Evolutionary conservation across 306 rosid genomes (phyloP).

Genomic region (Clitoria ternatea): DNA sequence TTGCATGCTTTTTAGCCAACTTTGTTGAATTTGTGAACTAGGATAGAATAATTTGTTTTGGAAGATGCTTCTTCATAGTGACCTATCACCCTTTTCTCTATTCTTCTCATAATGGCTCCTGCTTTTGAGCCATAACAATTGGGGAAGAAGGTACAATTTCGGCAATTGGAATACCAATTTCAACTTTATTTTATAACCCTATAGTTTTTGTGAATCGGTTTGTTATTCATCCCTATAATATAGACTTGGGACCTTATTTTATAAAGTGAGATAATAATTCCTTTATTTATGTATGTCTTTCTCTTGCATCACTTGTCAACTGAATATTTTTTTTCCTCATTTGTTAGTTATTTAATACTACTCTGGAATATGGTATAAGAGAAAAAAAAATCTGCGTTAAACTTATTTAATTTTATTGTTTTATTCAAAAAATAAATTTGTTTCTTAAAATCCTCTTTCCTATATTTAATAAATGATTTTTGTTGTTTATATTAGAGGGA

Average conservation of each 20-base stretch:
- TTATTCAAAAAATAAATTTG: no score
- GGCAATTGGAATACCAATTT: background rate
- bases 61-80: conserved; percentile 60
- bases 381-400: no score
- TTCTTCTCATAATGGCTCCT: conserved; percentile 36
- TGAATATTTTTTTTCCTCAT: no score
- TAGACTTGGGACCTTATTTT: background rate
- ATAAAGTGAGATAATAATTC: background rate
- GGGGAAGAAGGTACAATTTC: background rate
- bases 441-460: no score
- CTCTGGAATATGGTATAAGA: no score
- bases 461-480: no score
- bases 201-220: background rate
- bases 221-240: background rate
- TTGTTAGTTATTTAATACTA: no score
- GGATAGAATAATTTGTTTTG: conserved; percentile 43
- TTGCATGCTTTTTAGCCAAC: conserved; percentile 44
- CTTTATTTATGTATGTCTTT: no score
- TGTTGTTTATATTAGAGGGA: no score
- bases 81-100: conserved; percentile 31
- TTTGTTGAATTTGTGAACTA: conserved; percentile 42
- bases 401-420: no score
- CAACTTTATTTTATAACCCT: background rate
- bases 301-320: background rate
- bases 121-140: conserved; percentile 1